A percentile compares a stretch with the other conserved stretches of the same genome.
phyloP scores from a whole-genome alignment of 306 rosid species.

The Hylodesmum podocarpum region DNA sequence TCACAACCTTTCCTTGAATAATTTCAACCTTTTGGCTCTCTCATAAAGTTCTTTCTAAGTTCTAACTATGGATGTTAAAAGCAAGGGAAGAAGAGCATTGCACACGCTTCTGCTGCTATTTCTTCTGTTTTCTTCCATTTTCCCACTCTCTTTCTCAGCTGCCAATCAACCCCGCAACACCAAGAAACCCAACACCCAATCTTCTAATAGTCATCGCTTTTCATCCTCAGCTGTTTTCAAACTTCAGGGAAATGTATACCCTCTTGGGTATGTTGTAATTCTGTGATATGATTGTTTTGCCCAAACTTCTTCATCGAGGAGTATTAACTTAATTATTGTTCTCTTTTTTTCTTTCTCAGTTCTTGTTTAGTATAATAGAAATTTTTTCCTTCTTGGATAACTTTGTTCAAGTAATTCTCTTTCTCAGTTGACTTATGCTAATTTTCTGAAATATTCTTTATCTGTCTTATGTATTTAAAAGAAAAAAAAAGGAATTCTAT shows the following conservation, averaged over 20 bases:
- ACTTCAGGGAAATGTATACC: conserved; percentile 79
- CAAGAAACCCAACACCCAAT: not conserved
- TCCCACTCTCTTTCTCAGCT: conserved; percentile 55
- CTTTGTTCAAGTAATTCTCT: not conserved
- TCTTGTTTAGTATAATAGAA: not conserved
- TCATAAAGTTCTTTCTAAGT: not conserved
- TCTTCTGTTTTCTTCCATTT: conserved; percentile 41
- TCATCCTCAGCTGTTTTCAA: conserved; percentile 63
- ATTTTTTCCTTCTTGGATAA: not conserved
- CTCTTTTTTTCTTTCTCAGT: not conserved
- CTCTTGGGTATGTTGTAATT: conserved; percentile 65
- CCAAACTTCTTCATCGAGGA: not conserved
- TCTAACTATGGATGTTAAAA: conserved; percentile 16
- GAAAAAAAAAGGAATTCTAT: not conserved
- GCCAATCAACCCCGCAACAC: conserved; percentile 35
- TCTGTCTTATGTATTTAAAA: not conserved
- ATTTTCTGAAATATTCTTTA: not conserved
- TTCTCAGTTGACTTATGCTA: not conserved
- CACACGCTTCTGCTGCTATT: conserved; percentile 24
- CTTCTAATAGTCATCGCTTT: conserved; percentile 5
- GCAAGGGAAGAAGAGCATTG: not conserved
- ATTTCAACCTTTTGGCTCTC: not conserved
- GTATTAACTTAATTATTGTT: not conserved
- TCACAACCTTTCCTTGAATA: not conserved
- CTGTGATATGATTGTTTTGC: not conserved